A percentile compares a stretch with the other conserved stretches of the same genome.
Conservation (phyloP, 192 early-diverging fungal species). For the Anaeromyces robustus region DNA sequence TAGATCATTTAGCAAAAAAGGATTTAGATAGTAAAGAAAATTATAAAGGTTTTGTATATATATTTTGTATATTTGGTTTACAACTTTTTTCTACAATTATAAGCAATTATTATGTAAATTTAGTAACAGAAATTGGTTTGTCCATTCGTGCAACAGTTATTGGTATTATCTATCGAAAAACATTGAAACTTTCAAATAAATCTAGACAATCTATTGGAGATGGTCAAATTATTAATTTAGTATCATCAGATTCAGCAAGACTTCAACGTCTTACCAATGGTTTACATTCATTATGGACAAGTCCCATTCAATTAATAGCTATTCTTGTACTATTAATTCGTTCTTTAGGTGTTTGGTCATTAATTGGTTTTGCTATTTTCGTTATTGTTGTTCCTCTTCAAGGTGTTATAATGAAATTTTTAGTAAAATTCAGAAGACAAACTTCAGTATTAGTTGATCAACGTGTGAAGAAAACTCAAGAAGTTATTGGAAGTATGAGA, state of each 20-base stretch:
- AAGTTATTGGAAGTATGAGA: constrained; percentile 13
- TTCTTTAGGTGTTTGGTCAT: constrained; percentile 6
- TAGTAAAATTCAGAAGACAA: constrained; percentile 1
- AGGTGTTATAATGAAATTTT: constrained; percentile 14
- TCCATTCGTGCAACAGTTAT: constrained; percentile 25
- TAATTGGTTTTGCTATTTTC: constrained; percentile 12
- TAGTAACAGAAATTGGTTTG: constrained; percentile 19
- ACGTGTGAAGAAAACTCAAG: constrained; percentile 16
- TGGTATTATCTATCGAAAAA: constrained; percentile 38
- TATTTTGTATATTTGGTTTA: background rate
- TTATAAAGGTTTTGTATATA: background rate
- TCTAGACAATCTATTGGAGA: constrained; percentile 20
- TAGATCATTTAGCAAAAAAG: background rate
- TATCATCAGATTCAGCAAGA: constrained; percentile 11
- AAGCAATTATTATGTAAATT: constrained; percentile 23
- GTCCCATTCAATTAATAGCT: constrained; percentile 15
- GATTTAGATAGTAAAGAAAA: background rate
- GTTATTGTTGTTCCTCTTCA: constrained; percentile 8
- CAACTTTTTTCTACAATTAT: constrained; percentile 17
- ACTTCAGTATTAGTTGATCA: constrained; percentile 15
- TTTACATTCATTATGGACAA: constrained; percentile 28
- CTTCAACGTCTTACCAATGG: constrained; percentile 4
- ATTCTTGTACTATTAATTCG: constrained; percentile 20
- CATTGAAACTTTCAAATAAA: constrained; percentile 32
- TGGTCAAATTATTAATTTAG: constrained; percentile 22